These are phyloP conservation scores for Fraxinus paxiana DNA, from an alignment of 305 asterid species.

Conservation along the genomic window DNA sequence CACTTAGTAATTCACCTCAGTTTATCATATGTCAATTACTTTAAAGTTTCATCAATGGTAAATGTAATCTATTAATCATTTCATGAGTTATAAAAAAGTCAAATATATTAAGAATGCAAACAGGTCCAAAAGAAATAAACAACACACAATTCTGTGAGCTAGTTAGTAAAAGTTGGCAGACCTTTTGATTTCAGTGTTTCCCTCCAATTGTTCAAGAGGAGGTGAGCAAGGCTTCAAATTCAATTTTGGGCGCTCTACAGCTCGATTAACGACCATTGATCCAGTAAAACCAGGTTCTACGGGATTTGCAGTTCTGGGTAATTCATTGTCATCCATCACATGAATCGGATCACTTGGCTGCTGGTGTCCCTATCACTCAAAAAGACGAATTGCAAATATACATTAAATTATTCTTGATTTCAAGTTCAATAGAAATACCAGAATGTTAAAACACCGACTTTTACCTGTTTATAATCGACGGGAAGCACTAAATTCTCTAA, in stretches of 20 bases:
- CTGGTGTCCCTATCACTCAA: slow-evolving; percentile 37
- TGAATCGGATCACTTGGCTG: slow-evolving; percentile 39
- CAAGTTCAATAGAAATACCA: slow-evolving; percentile 3
- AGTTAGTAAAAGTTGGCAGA: slow-evolving; percentile 18
- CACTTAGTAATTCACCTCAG: neutral
- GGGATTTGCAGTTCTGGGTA: slow-evolving; percentile 35
- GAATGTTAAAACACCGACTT: neutral
- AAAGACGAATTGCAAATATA: slow-evolving; percentile 14
- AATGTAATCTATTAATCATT: neutral
- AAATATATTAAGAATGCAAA: neutral
- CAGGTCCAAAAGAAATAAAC: neutral
- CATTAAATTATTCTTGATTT: slow-evolving; percentile 2
- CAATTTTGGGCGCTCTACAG: slow-evolving; percentile 61
- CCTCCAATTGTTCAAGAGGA: slow-evolving; percentile 47
- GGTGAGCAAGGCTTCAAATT: slow-evolving; percentile 73
- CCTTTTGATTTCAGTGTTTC: slow-evolving; percentile 57
- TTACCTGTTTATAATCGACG: slow-evolving; percentile 54
- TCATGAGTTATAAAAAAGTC: neutral
- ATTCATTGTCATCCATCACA: slow-evolving; percentile 33
- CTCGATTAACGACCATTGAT: slow-evolving; percentile 24
- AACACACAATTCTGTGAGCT: neutral
- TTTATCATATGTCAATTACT: neutral
- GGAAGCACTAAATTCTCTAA: slow-evolving; percentile 48
- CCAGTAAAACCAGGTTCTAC: slow-evolving; percentile 38
- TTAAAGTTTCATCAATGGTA: neutral